Percentiles rank a stretch among this genome's conserved stretches.
Conservation (phyloP, 495 filamentous ascomycete genomes). For the Trichoderma asperelloides region DNA sequence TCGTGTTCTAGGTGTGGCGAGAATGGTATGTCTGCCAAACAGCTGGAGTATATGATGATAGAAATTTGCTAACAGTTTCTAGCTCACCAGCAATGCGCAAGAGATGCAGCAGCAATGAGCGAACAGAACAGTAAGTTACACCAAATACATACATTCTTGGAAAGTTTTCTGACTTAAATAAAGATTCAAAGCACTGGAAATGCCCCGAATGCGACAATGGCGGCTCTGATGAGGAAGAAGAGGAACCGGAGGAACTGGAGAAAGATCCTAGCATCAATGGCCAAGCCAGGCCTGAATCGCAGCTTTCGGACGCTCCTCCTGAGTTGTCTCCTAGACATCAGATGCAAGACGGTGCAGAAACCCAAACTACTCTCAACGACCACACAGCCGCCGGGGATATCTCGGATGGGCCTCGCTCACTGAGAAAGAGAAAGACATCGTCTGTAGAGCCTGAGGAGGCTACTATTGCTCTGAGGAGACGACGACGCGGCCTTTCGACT, state of each 20-base stretch:
- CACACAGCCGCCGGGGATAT: slow-evolving; percentile 71
- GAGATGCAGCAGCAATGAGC: slow-evolving; percentile 62
- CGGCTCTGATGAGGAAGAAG: slow-evolving; percentile 31
- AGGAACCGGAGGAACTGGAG: slow-evolving; percentile 24
- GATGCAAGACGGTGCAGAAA: slow-evolving; percentile 37
- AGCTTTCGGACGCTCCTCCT: slow-evolving; percentile 17
- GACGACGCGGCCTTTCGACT: slow-evolving; percentile 31
- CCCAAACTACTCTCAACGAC: slow-evolving; percentile 78
- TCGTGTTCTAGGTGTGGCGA: slow-evolving; percentile 75
- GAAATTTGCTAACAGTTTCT: slow-evolving; percentile 30
- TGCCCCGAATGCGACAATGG: slow-evolving; percentile 68
- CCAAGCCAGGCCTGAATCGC: slow-evolving; percentile 18
- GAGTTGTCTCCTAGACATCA: not conserved
- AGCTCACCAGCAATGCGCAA: slow-evolving; percentile 93
- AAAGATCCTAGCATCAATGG: slow-evolving; percentile 19
- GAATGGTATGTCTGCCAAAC: slow-evolving; percentile 59
- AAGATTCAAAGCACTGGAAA: slow-evolving; percentile 63
- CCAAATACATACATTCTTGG: not conserved
- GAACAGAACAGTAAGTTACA: slow-evolving; percentile 22
- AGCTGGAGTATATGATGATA: not conserved
- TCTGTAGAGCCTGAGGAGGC: slow-evolving; percentile 39
- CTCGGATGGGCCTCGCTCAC: slow-evolving; percentile 73
- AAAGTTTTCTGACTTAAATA: not conserved
- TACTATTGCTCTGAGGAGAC: slow-evolving; percentile 32
- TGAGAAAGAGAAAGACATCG: slow-evolving; percentile 76